phyloP scores from a whole-genome alignment of 164 flowering plant species.

The Nymphaea thermarum region DNA sequence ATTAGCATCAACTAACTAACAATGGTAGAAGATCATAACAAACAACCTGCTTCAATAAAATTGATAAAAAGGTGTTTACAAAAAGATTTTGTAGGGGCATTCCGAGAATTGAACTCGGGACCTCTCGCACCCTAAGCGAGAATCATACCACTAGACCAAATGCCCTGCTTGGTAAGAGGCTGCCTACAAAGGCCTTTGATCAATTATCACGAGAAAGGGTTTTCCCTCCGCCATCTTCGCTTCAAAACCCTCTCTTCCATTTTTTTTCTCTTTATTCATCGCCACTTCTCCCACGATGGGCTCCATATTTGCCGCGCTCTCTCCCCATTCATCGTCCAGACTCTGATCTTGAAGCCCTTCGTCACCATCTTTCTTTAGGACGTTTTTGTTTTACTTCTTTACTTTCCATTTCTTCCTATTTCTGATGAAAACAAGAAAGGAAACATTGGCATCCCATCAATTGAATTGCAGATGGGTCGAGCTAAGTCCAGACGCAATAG shows the following conservation, averaged over 20 bases:
- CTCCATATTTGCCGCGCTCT: too few relatives aligned
- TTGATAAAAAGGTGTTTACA: too few relatives aligned
- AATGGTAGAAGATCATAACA: too few relatives aligned
- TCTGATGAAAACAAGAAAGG: background rate
- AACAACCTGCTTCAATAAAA: too few relatives aligned
- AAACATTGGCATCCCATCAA: background rate
- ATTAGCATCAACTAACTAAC: too few relatives aligned
- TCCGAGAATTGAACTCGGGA: conserved; percentile 59
- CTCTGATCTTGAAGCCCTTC: background rate
- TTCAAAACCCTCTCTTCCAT: background rate
- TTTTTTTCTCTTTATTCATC: background rate
- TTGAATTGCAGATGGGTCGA: background rate
- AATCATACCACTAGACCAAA: conserved; percentile 99
- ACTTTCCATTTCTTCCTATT: background rate
- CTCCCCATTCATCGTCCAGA: too few relatives aligned
- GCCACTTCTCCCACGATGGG: too few relatives aligned
- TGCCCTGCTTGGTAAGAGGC: conserved; percentile 22
- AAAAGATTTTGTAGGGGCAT: too few relatives aligned
- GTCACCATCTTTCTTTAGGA: background rate
- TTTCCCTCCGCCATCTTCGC: background rate
- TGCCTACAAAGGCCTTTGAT: background rate
- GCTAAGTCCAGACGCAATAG: background rate
- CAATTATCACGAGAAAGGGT: background rate
- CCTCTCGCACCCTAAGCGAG: conserved; percentile 98
- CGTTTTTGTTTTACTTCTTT: too few relatives aligned